Conservation (phyloP, 1,139 yeast species). For the Scheffersomyces titani region DNA sequence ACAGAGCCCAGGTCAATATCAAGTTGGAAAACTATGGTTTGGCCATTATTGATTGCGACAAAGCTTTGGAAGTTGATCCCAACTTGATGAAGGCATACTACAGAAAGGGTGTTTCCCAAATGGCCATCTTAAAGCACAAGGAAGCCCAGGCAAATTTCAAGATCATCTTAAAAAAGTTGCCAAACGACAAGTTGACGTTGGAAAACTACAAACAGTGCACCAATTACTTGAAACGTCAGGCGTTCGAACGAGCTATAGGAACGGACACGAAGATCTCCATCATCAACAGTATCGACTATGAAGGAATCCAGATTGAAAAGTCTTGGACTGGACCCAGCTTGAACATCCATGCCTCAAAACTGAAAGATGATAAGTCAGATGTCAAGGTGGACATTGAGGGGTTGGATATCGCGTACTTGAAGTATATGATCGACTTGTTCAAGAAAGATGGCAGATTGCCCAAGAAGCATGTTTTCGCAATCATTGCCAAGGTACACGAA, state of each 20-base stretch:
- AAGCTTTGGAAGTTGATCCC: constrained; percentile 69
- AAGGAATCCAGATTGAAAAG: constrained; percentile 54
- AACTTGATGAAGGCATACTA: constrained; percentile 74
- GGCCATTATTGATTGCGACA: constrained; percentile 76
- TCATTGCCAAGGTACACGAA: constrained; percentile 71
- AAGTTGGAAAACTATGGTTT: constrained; percentile 84
- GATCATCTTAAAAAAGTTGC: constrained; percentile 60
- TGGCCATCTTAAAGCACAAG: constrained; percentile 75
- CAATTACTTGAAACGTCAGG: constrained; percentile 67
- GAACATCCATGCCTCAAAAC: constrained; percentile 34
- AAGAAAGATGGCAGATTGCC: constrained; percentile 74
- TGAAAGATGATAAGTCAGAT: constrained; percentile 14
- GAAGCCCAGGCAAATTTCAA: constrained; percentile 75
- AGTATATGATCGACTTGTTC: constrained; percentile 66
- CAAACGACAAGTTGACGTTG: constrained; percentile 70
- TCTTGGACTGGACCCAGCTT: constrained; percentile 67
- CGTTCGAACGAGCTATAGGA: constrained; percentile 87
- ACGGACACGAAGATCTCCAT: constrained; percentile 49
- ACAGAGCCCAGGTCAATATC: constrained; percentile 88
- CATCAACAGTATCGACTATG: constrained; percentile 46
- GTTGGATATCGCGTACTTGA: constrained; percentile 53
- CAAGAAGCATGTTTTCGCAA: constrained; percentile 80
- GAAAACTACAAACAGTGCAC: constrained; percentile 66
- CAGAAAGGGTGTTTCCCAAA: constrained; percentile 80
- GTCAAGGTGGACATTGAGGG: constrained; percentile 32